phyloP scores from a whole-genome alignment of 176 grass and related monocot genomes.

The Chrysopogon serrulatus region DNA sequence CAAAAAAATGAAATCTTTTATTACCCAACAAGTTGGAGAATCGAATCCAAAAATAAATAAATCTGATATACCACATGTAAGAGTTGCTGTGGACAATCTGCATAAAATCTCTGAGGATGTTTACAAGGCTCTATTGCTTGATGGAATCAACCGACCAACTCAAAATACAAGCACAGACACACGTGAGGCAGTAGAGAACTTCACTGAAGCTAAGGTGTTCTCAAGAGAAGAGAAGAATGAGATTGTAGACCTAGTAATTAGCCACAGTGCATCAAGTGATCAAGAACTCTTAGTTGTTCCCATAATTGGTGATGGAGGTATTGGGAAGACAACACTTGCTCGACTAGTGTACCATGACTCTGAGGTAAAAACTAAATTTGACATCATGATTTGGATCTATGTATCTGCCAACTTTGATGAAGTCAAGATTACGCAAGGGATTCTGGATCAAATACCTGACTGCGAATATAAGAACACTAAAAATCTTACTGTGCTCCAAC shows the following conservation, averaged over 20 bases:
- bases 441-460: constrained; percentile 5
- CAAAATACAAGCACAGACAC: not conserved
- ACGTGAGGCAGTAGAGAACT: not conserved
- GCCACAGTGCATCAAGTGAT: not conserved
- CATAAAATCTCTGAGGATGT: too few species aligned
- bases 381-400: constrained; percentile 31
- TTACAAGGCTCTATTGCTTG: too few species aligned
- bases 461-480: not conserved
- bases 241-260: not conserved
- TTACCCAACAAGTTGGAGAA: too few species aligned
- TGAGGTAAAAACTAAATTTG: not conserved
- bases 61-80: too few species aligned
- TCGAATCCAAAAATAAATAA: too few species aligned
- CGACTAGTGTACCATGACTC: constrained; percentile 21
- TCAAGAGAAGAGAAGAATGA: not conserved
- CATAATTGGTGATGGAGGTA: constrained; percentile 30
- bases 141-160: not conserved
- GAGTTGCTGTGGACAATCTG: too few species aligned
- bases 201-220: not conserved
- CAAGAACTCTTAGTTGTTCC: not conserved
- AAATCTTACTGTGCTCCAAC: constrained; percentile 26
- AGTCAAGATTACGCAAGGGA: constrained; percentile 23
- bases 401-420: constrained; percentile 42
- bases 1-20: too few species aligned
- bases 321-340: constrained; percentile 50